Conservation (phyloP, 257 asterid species). For the Penstemon newberryi region DNA sequence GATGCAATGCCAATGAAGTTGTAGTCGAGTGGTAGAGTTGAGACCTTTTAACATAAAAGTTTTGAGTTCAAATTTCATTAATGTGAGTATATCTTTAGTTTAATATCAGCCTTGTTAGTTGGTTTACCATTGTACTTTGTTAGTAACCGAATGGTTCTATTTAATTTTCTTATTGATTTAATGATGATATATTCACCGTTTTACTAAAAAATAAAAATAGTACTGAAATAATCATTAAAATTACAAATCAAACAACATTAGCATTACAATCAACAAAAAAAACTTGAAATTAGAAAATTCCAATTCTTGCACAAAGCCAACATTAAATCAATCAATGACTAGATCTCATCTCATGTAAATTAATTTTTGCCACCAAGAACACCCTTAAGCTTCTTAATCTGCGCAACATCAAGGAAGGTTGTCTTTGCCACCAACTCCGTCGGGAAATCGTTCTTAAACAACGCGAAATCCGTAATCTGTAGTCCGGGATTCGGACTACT, state of each 20-base stretch:
- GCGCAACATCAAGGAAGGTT: conserved; percentile 64
- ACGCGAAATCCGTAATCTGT: conserved; percentile 62
- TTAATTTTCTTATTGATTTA: no score
- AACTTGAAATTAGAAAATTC: neutral
- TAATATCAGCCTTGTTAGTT: no score
- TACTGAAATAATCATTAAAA: no score
- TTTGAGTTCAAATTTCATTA: no score
- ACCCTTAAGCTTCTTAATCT: conserved; percentile 83
- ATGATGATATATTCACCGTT: no score
- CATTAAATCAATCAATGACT: neutral
- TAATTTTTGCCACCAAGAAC: conserved; percentile 76
- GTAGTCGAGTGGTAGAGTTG: no score
- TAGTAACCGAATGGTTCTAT: no score
- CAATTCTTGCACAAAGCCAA: neutral
- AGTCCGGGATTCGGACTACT: conserved; percentile 67
- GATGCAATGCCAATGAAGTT: no score
- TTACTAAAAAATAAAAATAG: no score
- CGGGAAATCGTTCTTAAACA: conserved; percentile 72
- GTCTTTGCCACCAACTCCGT: conserved; percentile 63
- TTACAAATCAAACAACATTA: neutral
- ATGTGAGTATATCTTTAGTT: no score
- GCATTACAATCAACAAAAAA: neutral
- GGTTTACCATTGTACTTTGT: no score
- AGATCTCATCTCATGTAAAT: neutral
- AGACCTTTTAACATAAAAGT: no score